Evolutionary conservation across 495 filamentous ascomycete species (phyloP), one percentile per base, ranked within the genome.

Genomic region (Neurospora sp.): DNA sequence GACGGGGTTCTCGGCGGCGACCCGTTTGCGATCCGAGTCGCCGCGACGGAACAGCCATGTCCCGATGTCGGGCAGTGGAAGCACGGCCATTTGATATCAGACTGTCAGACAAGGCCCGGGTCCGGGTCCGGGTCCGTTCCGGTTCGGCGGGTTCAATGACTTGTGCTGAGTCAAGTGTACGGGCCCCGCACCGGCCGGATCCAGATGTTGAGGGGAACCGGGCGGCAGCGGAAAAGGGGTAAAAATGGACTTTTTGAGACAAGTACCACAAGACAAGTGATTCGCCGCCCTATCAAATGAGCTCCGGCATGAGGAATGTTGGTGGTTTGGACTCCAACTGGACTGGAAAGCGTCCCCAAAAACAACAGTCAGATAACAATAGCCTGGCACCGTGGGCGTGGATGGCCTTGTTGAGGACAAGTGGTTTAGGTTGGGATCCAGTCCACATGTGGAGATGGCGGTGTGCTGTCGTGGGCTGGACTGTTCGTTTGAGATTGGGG

Each of bases 11-110:
- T 74, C 74, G 11, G 74, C 48, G 71, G 54, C 54, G 54, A 31
- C 27, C 14, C 54, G 54, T 66, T 70, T 69, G 38, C 37, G 37
- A 6, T 78, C 76, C 39, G 77, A 72, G n/a, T 75, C 75, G 35
- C 75, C 75, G 7, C 76, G 76, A 6, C 78, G 77, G 42, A 79
- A 42, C 20, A 80, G 75, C 79, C 79, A 79, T 9, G 73, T 73
- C 1, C 75, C 74, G 37, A 78, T 70, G 54, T 78, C 78, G 8
- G 75, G 75, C 23, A 62, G 3, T 62, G 54, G 54, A 31, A 79
- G 73, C 54, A 78, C 73, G 31, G 72, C 77, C 78, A 78, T 78
- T 37, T 18, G 12, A 4, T 4, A 37, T 18, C 20, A 40, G 37
- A 37, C 2, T 31, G n/a, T n/a, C 69, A 40, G 69, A 0, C 42